Evolutionary conservation across 139 green algal species (phyloP).

Genomic region (Tetraselmis chui): DNA sequence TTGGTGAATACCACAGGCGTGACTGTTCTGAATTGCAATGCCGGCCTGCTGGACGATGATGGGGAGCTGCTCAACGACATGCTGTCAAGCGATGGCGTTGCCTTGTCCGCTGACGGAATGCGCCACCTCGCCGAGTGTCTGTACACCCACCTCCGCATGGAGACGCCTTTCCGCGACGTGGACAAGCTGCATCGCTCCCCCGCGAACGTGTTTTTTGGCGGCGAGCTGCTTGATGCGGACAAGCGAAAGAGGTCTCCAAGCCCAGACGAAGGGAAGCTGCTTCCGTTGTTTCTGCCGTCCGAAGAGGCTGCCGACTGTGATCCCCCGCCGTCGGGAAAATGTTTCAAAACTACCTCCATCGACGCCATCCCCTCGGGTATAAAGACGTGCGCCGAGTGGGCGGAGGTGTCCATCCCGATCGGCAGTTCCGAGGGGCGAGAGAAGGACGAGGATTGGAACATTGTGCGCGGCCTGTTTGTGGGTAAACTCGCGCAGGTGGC

Average conservation of each 20-base stretch:
- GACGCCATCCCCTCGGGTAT: background rate
- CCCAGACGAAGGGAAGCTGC: background rate
- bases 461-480: background rate
- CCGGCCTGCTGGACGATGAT: background rate
- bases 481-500: background rate
- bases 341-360: background rate
- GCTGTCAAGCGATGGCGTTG: background rate
- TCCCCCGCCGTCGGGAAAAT: background rate
- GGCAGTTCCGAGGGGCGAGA: background rate
- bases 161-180: background rate
- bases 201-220: background rate
- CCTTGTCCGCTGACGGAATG: background rate
- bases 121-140: background rate
- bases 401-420: background rate
- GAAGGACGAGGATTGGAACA: background rate
- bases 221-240: background rate
- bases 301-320: background rate
- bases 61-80: background rate
- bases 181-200: background rate
- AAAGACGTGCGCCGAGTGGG: background rate
- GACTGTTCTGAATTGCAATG: background rate
- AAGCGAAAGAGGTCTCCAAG: background rate
- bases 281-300: background rate
- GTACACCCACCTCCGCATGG: background rate
- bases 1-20: too few relatives aligned